Evolutionary conservation across 345 rosid species (phyloP).

Genomic region (Sonneratia alba): DNA sequence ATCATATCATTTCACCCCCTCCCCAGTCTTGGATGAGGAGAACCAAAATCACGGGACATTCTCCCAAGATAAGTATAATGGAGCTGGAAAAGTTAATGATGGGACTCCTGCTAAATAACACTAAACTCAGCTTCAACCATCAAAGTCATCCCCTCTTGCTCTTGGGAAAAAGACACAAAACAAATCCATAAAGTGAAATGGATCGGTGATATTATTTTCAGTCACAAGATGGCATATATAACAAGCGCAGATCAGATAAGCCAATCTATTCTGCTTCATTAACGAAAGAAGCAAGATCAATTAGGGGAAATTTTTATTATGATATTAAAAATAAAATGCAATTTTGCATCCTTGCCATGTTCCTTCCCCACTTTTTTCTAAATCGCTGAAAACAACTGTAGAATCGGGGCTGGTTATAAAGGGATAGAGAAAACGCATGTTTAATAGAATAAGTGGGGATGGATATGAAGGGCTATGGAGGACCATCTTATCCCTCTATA

Average conservation of each 20-base stretch:
- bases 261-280: not conserved
- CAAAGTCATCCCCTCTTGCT: not conserved
- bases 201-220: not conserved
- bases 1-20: not conserved
- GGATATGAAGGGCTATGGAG: too few relatives aligned
- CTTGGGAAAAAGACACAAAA: not conserved
- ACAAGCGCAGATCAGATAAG: not conserved
- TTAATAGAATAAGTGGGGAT: too few relatives aligned
- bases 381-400: not conserved
- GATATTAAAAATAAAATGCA: not conserved
- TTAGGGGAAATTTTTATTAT: not conserved
- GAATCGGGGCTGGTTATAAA: not conserved
- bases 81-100: not conserved
- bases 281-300: not conserved
- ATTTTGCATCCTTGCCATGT: not conserved
- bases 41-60: not conserved
- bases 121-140: not conserved
- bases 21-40: not conserved
- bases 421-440: too few relatives aligned
- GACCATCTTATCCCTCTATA: too few relatives aligned
- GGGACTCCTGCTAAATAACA: not conserved
- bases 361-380: not conserved
- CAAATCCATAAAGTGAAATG: not conserved
- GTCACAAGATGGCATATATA: not conserved
- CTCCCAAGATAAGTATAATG: not conserved